phyloP scores from a whole-genome alignment of 208 protist species.

The Acanthamoeba royreba region DNA sequence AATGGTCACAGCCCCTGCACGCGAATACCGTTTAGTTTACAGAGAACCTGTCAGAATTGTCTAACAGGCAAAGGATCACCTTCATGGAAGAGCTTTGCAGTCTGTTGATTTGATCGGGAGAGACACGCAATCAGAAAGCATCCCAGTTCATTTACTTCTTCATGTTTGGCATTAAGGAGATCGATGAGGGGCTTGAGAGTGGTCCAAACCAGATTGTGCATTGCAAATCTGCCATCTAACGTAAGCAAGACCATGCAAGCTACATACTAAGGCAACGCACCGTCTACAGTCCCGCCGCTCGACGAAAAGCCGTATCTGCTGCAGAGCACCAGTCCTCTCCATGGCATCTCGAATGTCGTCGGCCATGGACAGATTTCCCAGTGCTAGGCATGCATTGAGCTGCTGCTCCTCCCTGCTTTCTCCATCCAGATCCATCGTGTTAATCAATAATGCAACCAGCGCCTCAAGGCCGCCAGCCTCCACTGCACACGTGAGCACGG shows the following conservation, averaged over 20 bases:
- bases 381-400: neutral
- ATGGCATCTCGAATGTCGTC: neutral
- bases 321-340: neutral
- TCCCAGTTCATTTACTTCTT: neutral
- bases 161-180: neutral
- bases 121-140: neutral
- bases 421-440: neutral
- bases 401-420: neutral
- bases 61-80: no score
- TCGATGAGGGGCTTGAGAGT: neutral
- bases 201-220: conserved; percentile 1
- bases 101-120: neutral
- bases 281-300: neutral
- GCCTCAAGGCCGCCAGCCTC: neutral
- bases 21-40: no score
- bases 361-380: neutral
- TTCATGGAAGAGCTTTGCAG: neutral
- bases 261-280: neutral
- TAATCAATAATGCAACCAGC: neutral
- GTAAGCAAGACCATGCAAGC: neutral
- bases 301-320: neutral
- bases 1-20: neutral
- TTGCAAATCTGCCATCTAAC: neutral
- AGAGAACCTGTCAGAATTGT: no score
- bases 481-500: neutral